Evolutionary conservation across 192 early-diverging fungal species (phyloP).

Genomic region (Coemansia sp.): DNA sequence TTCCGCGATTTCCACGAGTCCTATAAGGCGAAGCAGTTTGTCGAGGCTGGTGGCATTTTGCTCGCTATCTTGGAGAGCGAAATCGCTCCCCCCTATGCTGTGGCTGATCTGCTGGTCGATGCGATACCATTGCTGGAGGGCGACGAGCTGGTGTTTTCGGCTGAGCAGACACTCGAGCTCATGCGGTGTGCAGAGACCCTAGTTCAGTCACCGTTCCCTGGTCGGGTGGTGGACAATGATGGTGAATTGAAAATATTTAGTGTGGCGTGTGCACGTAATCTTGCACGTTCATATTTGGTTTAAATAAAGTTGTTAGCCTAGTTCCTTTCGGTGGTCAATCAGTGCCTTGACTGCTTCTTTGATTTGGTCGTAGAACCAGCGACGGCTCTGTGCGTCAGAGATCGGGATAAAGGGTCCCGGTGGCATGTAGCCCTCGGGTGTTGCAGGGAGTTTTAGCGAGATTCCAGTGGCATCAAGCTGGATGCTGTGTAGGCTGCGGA

Average conservation of each 20-base stretch:
- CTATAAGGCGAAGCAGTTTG: constrained; percentile 35
- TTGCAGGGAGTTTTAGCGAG: constrained; percentile 66
- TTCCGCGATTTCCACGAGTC: constrained; percentile 65
- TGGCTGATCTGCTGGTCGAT: constrained; percentile 60
- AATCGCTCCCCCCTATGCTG: constrained; percentile 59
- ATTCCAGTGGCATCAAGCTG: constrained; percentile 73
- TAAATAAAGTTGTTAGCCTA: constrained; percentile 12
- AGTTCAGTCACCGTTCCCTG: constrained; percentile 4
- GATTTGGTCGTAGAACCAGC: constrained; percentile 73
- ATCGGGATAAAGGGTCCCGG: constrained; percentile 73
- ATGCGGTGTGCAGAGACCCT: constrained; percentile 69
- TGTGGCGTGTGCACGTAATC: constrained; percentile 47
- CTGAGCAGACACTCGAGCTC: constrained; percentile 62
- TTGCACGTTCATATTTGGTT: constrained; percentile 40
- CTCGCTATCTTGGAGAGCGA: constrained; percentile 52
- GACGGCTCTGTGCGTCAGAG: constrained; percentile 62
- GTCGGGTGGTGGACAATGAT: background rate
- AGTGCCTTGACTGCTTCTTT: constrained; percentile 66
- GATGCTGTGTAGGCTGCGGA: constrained; percentile 69
- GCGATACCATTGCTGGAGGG: constrained; percentile 65
- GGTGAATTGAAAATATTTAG: constrained; percentile 39
- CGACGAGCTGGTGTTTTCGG: constrained; percentile 61
- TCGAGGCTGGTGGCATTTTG: constrained; percentile 52
- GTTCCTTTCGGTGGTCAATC: constrained; percentile 46
- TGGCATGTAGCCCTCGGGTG: constrained; percentile 53